Conservation (phyloP, 2,329 filamentous ascomycete genomes). For the Ophiostoma tasmaniense region DNA sequence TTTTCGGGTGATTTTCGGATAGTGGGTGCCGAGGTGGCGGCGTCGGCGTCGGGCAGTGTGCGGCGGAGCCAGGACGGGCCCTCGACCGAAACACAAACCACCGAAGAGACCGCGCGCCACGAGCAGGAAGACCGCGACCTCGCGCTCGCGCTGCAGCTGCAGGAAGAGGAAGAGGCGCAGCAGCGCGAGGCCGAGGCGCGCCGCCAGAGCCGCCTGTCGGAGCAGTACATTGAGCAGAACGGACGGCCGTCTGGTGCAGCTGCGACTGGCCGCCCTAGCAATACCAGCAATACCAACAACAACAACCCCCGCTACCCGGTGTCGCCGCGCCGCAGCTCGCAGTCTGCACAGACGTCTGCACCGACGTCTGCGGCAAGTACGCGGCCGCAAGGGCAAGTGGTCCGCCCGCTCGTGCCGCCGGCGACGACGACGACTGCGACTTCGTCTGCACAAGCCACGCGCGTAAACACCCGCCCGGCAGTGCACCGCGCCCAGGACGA, state of each 20-base stretch:
- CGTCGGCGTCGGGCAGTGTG: constrained; percentile 44
- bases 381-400: constrained; percentile 22
- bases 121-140: constrained; percentile 79
- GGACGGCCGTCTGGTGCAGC: constrained; percentile 27
- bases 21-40: constrained; percentile 50
- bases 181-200: constrained; percentile 55
- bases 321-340: constrained; percentile 32
- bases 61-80: background rate
- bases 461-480: constrained; percentile 17
- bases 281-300: background rate
- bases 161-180: constrained; percentile 85
- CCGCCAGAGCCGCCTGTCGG: constrained; percentile 54
- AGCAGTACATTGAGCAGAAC: constrained; percentile 62
- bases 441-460: background rate
- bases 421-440: constrained; percentile 12
- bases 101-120: constrained; percentile 27
- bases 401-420: constrained; percentile 42
- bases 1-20: constrained; percentile 84
- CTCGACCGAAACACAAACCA: background rate
- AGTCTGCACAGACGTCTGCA: background rate
- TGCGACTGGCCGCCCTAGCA: constrained; percentile 27
- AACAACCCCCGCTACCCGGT: background rate
- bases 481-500: constrained; percentile 33
- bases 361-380: background rate
- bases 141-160: constrained; percentile 81